phyloP scores from a whole-genome alignment of 352 stramenopile species.

The Pythium grandisporangium region DNA sequence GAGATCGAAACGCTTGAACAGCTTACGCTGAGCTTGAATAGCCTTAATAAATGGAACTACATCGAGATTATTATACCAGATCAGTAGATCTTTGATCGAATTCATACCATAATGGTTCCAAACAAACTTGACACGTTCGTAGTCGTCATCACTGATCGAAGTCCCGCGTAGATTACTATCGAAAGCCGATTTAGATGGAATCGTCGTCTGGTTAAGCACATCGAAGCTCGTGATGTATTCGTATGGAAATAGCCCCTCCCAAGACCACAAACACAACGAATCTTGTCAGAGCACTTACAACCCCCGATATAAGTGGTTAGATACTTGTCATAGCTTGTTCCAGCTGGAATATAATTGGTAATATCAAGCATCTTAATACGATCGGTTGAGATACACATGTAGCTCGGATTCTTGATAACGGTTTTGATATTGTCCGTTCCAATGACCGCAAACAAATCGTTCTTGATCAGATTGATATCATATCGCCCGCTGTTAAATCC shows the following conservation, averaged over 20 bases:
- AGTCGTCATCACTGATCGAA: constrained; percentile 13
- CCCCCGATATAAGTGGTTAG: constrained; percentile 17
- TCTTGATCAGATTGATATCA: constrained; percentile 26
- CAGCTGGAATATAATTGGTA: constrained; percentile 20
- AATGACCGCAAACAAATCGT: constrained; percentile 12
- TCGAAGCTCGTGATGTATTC: constrained; percentile 23
- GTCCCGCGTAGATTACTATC: constrained; percentile 9
- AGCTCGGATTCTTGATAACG: constrained; percentile 16
- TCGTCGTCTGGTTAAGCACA: constrained; percentile 10
- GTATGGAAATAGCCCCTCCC: constrained; percentile 18
- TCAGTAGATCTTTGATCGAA: constrained; percentile 17
- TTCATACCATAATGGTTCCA: constrained; percentile 25
- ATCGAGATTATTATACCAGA: constrained; percentile 33
- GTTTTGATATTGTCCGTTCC: constrained; percentile 6
- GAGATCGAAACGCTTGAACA: constrained; percentile 1
- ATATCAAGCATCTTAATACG: constrained; percentile 22
- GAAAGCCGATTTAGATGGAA: constrained; percentile 15
- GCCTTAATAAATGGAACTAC: constrained; percentile 18
- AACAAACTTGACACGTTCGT: constrained; percentile 16
- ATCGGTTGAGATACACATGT: constrained; percentile 21
- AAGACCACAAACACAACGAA: constrained; percentile 14
- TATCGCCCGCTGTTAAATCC: constrained; percentile 17
- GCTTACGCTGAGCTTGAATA: constrained; percentile 1
- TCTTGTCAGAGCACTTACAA: constrained; percentile 23
- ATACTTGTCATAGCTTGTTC: constrained; percentile 16